Evolutionary conservation across 805 yeast species (phyloP).

Genomic region (Diddensiella santjacobensis): DNA sequence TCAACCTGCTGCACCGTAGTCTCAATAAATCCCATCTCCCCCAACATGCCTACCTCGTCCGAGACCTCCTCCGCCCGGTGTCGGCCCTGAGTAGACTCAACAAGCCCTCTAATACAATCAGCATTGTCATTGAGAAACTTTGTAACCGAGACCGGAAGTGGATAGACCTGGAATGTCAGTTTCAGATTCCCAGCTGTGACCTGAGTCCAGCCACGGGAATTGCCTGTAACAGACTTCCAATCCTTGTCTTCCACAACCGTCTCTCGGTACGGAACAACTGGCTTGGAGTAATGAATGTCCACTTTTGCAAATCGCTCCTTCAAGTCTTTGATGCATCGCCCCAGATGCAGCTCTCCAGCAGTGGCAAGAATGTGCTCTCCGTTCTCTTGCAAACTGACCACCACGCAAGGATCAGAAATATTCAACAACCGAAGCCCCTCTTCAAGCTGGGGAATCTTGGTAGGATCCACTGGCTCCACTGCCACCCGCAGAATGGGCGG

Average conservation of each 20-base stretch:
- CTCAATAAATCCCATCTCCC: slow-evolving; percentile 33
- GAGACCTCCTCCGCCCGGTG: slow-evolving; percentile 1
- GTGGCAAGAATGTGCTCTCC: slow-evolving; percentile 94
- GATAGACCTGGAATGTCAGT: slow-evolving; percentile 43
- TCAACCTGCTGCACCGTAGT: slow-evolving; percentile 21
- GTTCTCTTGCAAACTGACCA: slow-evolving; percentile 75
- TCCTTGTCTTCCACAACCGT: slow-evolving; percentile 57
- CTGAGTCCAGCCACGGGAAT: slow-evolving; percentile 31
- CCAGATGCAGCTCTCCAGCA: slow-evolving; percentile 95
- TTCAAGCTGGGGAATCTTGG: slow-evolving; percentile 69
- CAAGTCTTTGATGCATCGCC: slow-evolving; percentile 88
- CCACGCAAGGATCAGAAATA: slow-evolving; percentile 93
- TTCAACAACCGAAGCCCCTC: slow-evolving; percentile 74
- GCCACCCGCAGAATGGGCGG: slow-evolving; percentile 95
- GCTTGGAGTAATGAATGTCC: slow-evolving; percentile 81
- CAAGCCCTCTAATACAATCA: slow-evolving; percentile 7
- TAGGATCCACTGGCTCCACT: slow-evolving; percentile 87
- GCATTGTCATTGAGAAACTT: slow-evolving; percentile 25
- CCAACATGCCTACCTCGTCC: slow-evolving; percentile 22
- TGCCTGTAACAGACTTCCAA: slow-evolving; percentile 30
- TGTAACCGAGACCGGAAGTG: slow-evolving; percentile 39
- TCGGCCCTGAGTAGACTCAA: background rate
- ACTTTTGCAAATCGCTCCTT: slow-evolving; percentile 88
- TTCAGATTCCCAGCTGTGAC: slow-evolving; percentile 49
- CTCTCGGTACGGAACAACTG: slow-evolving; percentile 92